Evolutionary conservation across 2,329 filamentous ascomycete species (phyloP), one percentile per base, ranked within the genome.

Genomic region (Colletotrichum ledebouriae): DNA sequence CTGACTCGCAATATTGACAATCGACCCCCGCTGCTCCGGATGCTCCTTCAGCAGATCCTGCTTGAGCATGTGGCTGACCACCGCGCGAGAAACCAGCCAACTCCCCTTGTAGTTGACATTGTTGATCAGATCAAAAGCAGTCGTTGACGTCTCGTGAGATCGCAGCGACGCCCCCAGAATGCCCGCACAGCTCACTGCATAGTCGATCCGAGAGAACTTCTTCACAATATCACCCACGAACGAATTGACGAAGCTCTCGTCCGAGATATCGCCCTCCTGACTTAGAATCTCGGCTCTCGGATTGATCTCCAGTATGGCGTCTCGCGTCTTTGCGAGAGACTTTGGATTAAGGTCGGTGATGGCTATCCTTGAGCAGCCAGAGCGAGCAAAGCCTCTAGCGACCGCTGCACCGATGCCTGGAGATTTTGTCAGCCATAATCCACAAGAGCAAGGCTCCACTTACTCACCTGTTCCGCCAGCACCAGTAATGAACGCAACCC

Each of bases 401-500:
- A 86, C 82, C 1, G 86, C 85, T 2, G 83, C 83, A 3, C 86
- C 87, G 68, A 89, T 89, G 37, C 87, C 86, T 87, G 11, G 3
- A 6, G 3, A 29, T 11, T 37, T 29, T 6, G 46, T 60, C 12
- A 50, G 46, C n/a, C 42, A 15, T 9, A 6, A 39, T 10, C 11
- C 17, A 12, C 15, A n/a, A 4, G 17, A n/a, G 56, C 5, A 57
- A 25, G 15, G 9, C 33, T 20, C 4, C 9, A n/a, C 12, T 37
- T 3, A 42, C 46, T 22, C 20, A 84, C 82, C 82, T 70, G 81
- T 83, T 11, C 82, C 83, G 5, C 80, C 83, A 10, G 83, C 83
- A 15, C 83, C 83, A 0, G 83, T 85, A 56, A 86, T 75, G 17
- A 85, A 72, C 5, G 80, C 83, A 11, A 84, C 82, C 6, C 82